Percentiles rank a stretch among this genome's conserved stretches.
Conservation (phyloP, 2,329 filamentous ascomycete species). For the Magnaporthiopsis rhizophila region DNA sequence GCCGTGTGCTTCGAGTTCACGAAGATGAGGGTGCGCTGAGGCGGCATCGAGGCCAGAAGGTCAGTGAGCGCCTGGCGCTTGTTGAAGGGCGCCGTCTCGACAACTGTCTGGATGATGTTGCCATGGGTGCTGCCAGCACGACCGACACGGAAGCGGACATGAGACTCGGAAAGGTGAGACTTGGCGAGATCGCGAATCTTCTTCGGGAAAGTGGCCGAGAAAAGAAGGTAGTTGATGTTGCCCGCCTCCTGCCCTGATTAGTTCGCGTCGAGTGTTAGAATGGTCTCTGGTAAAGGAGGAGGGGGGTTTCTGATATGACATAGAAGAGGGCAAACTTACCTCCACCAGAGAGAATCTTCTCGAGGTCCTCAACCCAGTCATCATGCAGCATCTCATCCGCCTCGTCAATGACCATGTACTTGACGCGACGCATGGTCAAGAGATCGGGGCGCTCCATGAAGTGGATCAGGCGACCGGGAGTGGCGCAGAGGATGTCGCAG, state of each 20-base stretch:
- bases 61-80: conserved; percentile 69
- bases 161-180: conserved; percentile 63
- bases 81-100: conserved; percentile 53
- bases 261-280: conserved; percentile 16
- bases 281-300: background rate
- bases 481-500: conserved; percentile 83
- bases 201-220: conserved; percentile 91
- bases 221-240: conserved; percentile 66
- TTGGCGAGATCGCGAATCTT: conserved; percentile 67
- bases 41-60: conserved; percentile 60
- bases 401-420: conserved; percentile 81
- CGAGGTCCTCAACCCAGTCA: conserved; percentile 72
- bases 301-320: too few relatives aligned
- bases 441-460: conserved; percentile 66
- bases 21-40: conserved; percentile 80
- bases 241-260: conserved; percentile 63
- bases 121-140: conserved; percentile 73
- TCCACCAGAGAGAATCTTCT: conserved; percentile 68
- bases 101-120: conserved; percentile 74
- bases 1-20: conserved; percentile 73
- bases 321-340: conserved; percentile 46
- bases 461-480: conserved; percentile 78
- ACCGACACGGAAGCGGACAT: conserved; percentile 77
- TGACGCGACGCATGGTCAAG: conserved; percentile 67
- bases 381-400: conserved; percentile 82